These are phyloP conservation scores for Phytophthora cactorum DNA, from an alignment of 352 stramenopile genomes.

Conservation along the genomic window DNA sequence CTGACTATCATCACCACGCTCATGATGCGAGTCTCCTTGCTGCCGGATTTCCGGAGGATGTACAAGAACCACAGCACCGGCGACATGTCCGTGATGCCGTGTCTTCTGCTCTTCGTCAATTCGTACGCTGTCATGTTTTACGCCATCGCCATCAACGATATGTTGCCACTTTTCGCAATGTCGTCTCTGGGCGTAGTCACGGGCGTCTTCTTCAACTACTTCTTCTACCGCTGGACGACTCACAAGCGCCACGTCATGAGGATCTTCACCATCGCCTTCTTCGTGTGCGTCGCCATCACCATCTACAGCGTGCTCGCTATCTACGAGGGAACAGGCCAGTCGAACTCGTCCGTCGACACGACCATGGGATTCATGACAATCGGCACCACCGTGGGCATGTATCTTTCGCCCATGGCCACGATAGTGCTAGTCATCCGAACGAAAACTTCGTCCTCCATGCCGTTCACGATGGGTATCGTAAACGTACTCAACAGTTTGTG, in stretches of 20 bases:
- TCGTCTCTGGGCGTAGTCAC: constrained; percentile 42
- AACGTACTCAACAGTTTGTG: constrained; percentile 24
- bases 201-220: constrained; percentile 20
- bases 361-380: constrained; percentile 50
- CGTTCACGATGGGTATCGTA: constrained; percentile 29
- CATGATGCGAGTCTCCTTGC: not conserved
- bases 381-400: constrained; percentile 50
- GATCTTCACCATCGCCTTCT: constrained; percentile 18
- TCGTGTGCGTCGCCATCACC: constrained; percentile 17
- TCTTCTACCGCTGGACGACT: constrained; percentile 45
- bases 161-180: constrained; percentile 52
- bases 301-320: constrained; percentile 37
- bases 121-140: constrained; percentile 43
- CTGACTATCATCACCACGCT: not conserved
- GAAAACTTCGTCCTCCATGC: constrained; percentile 29
- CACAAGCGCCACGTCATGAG: constrained; percentile 30
- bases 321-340: constrained; percentile 25
- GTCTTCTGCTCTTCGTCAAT: constrained; percentile 37
- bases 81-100: constrained; percentile 41
- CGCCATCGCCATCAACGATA: constrained; percentile 46
- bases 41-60: not conserved
- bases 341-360: constrained; percentile 22
- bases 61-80: constrained; percentile 28
- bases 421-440: constrained; percentile 34
- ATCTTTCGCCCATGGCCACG: constrained; percentile 55